Conservation (phyloP, 805 yeast species). For the Maudiozyma bulderi region DNA sequence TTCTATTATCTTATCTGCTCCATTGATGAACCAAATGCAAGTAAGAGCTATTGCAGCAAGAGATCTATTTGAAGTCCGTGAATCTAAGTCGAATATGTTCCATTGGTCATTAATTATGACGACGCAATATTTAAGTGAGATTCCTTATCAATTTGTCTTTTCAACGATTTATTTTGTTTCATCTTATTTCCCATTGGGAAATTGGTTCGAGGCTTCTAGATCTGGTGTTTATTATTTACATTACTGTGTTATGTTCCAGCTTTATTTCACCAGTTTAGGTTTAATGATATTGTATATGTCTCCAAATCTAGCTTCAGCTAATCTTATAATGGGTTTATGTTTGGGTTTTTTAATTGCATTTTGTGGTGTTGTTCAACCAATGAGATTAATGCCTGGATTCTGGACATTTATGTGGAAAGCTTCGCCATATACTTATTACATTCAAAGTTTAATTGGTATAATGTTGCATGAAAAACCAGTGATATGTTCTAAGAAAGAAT, state of each 20-base stretch:
- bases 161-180: constrained; percentile 28
- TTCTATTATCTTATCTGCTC: constrained; percentile 33
- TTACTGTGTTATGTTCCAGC: constrained; percentile 34
- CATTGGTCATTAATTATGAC: constrained; percentile 32
- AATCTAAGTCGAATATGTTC: constrained; percentile 33
- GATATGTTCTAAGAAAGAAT: constrained; percentile 30
- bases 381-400: constrained; percentile 31
- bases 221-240: constrained; percentile 44
- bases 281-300: constrained; percentile 25
- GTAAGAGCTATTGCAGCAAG: constrained; percentile 30
- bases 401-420: constrained; percentile 36
- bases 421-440: constrained; percentile 36
- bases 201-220: constrained; percentile 25
- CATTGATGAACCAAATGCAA: constrained; percentile 33
- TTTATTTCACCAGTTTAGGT: constrained; percentile 35
- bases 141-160: constrained; percentile 27
- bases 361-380: constrained; percentile 34
- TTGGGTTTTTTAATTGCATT: constrained; percentile 29
- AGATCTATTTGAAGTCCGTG: constrained; percentile 34
- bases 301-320: constrained; percentile 22
- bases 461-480: constrained; percentile 40
- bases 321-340: constrained; percentile 16
- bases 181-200: constrained; percentile 35
- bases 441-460: constrained; percentile 38
- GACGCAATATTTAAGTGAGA: constrained; percentile 29